Evolutionary conservation across 106 monocot genomes (phyloP).

Genomic region (Narthecium ossifragum): DNA sequence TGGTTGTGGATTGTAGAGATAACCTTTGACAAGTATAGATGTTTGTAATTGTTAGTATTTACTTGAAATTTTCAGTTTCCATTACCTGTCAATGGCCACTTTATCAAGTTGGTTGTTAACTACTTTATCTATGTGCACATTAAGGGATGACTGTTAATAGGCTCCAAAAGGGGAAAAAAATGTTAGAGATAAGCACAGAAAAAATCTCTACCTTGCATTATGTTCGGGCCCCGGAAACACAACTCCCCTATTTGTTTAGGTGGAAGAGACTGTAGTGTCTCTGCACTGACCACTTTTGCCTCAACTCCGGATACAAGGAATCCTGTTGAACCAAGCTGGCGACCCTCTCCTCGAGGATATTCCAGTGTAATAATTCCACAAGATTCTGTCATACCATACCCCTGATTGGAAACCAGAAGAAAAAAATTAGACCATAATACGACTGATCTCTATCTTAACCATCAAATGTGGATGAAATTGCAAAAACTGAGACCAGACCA

Average conservation of each 20-base stretch:
- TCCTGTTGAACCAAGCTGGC: slow-evolving; percentile 58
- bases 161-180: background rate
- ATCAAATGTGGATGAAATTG: too few species aligned
- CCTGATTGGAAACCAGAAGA: slow-evolving; percentile 25
- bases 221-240: slow-evolving; percentile 79
- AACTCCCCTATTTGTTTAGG: slow-evolving; percentile 79
- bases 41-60: too few species aligned
- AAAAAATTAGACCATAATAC: background rate
- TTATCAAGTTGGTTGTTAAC: slow-evolving; percentile 58
- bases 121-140: background rate
- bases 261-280: slow-evolving; percentile 57
- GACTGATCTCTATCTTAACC: background rate
- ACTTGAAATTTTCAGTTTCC: too few species aligned
- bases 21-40: slow-evolving; percentile 30
- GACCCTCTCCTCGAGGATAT: slow-evolving; percentile 24
- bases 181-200: background rate
- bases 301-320: slow-evolving; percentile 45
- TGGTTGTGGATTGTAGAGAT: slow-evolving; percentile 73
- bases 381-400: slow-evolving; percentile 91
- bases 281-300: slow-evolving; percentile 57
- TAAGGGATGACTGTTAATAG: background rate
- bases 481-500: too few species aligned
- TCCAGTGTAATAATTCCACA: slow-evolving; percentile 66
- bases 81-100: slow-evolving; percentile 47
- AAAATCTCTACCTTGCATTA: slow-evolving; percentile 72